phyloP scores from a whole-genome alignment of 2,329 filamentous ascomycete genomes.

The Fusarium gaditjirri region DNA sequence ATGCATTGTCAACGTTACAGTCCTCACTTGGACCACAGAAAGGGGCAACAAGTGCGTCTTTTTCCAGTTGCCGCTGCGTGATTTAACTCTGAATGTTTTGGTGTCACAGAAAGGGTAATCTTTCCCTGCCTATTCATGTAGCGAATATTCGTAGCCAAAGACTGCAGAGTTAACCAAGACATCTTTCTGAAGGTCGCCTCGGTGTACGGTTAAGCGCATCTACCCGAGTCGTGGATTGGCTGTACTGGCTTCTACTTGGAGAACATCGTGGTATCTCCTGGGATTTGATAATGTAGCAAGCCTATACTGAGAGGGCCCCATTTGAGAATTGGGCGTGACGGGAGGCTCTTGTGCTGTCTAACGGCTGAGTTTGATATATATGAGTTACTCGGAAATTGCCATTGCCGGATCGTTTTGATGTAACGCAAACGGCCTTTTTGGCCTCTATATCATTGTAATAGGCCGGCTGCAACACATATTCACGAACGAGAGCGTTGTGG shows the following conservation, averaged over 20 bases:
- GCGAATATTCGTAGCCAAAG: not conserved
- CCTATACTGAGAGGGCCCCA: not conserved
- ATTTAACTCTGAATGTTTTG: not conserved
- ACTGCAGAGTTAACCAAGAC: not conserved
- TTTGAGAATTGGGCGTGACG: not conserved
- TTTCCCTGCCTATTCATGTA: not conserved
- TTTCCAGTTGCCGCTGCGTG: constrained; percentile 6
- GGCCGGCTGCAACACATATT: constrained; percentile 12
- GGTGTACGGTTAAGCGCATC: not conserved
- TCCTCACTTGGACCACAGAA: constrained; percentile 20
- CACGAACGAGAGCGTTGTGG: constrained; percentile 28
- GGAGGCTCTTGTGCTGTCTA: constrained; percentile 8
- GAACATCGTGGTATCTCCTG: not conserved
- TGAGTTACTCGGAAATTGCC: constrained; percentile 20
- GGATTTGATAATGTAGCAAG: not conserved
- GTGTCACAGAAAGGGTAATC: constrained; percentile 15
- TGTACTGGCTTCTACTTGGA: not conserved
- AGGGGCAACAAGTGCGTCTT: constrained; percentile 19
- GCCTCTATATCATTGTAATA: constrained; percentile 8
- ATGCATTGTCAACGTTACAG: constrained; percentile 30
- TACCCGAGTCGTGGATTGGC: not conserved
- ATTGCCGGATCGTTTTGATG: constrained; percentile 22
- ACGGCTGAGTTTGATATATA: constrained; percentile 12
- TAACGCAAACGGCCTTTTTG: constrained; percentile 36
- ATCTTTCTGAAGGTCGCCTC: not conserved